Conservation (phyloP, 495 filamentous ascomycete species). For the Penicillium goetzii region DNA sequence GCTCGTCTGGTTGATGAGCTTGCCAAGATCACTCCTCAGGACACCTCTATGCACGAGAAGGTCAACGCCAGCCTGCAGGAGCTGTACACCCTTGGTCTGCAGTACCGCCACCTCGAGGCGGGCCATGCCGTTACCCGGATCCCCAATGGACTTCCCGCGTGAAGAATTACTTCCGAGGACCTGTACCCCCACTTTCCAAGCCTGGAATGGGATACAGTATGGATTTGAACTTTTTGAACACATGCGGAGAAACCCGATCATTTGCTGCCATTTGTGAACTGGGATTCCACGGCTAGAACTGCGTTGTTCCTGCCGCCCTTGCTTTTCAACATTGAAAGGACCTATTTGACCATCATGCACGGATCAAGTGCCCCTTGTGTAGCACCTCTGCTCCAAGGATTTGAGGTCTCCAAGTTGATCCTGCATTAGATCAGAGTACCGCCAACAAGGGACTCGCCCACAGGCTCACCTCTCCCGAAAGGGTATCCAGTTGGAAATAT, state of each 20-base stretch:
- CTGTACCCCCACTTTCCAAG: slow-evolving; percentile 9
- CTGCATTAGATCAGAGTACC: neutral
- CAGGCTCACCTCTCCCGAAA: neutral
- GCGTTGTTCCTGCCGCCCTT: slow-evolving; percentile 2
- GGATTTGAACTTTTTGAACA: slow-evolving; percentile 4
- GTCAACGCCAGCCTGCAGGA: slow-evolving; percentile 55
- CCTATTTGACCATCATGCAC: neutral
- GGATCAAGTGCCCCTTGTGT: neutral
- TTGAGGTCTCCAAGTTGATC: too few species aligned
- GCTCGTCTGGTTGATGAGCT: slow-evolving; percentile 48
- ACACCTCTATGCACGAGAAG: slow-evolving; percentile 50
- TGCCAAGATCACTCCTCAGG: slow-evolving; percentile 46
- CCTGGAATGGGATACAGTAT: slow-evolving; percentile 9
- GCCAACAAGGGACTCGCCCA: neutral
- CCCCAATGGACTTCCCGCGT: slow-evolving; percentile 41
- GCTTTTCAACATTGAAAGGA: slow-evolving; percentile 6
- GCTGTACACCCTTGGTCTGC: slow-evolving; percentile 49
- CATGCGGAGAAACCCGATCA: slow-evolving; percentile 11
- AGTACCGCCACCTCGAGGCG: slow-evolving; percentile 51
- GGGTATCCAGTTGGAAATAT: neutral
- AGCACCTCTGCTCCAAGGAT: neutral
- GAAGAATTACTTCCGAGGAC: slow-evolving; percentile 24
- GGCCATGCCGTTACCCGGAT: slow-evolving; percentile 47
- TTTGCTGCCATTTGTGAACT: slow-evolving; percentile 6
- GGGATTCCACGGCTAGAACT: neutral